Evolutionary conservation across 2,329 filamentous ascomycete species (phyloP).

Genomic region (Plectosphaerella cucumerina): DNA sequence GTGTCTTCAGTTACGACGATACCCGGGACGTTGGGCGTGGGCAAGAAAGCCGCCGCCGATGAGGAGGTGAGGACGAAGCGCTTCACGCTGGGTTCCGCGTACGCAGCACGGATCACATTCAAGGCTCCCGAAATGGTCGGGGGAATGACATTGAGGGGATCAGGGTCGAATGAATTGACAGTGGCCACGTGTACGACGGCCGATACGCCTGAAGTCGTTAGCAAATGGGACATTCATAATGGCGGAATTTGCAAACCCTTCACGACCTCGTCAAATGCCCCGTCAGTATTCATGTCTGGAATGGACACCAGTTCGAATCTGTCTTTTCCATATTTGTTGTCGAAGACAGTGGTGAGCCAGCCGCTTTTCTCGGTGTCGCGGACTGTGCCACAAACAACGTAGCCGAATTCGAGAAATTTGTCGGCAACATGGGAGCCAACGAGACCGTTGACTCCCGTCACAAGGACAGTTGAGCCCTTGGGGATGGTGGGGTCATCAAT

Average conservation of each 20-base stretch:
- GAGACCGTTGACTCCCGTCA: constrained; percentile 37
- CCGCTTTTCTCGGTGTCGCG: constrained; percentile 26
- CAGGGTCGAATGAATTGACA: constrained; percentile 19
- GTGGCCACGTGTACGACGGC: constrained; percentile 33
- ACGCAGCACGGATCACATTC: constrained; percentile 28
- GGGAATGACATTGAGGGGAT: constrained; percentile 32
- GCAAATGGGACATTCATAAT: too few relatives aligned
- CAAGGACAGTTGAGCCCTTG: constrained; percentile 28
- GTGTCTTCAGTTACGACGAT: constrained; percentile 19
- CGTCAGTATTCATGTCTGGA: constrained; percentile 23
- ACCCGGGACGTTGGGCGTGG: constrained; percentile 10
- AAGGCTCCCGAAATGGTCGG: constrained; percentile 20
- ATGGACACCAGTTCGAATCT: constrained; percentile 28
- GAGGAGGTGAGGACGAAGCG: constrained; percentile 37
- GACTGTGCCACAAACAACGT: constrained; percentile 39
- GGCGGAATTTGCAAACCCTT: constrained; percentile 21
- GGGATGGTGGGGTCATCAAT: constrained; percentile 12
- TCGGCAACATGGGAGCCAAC: constrained; percentile 34
- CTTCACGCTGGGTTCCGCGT: constrained; percentile 27
- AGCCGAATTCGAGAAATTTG: constrained; percentile 32
- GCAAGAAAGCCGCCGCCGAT: constrained; percentile 14
- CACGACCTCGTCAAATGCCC: constrained; percentile 20
- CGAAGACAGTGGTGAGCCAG: constrained; percentile 24
- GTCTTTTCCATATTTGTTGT: constrained; percentile 25
- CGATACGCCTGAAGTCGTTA: not conserved